A percentile compares a stretch with the other conserved stretches of the same genome.
Conservation (phyloP, 23 red algal genomes). For the Gracilariopsis chorda region DNA sequence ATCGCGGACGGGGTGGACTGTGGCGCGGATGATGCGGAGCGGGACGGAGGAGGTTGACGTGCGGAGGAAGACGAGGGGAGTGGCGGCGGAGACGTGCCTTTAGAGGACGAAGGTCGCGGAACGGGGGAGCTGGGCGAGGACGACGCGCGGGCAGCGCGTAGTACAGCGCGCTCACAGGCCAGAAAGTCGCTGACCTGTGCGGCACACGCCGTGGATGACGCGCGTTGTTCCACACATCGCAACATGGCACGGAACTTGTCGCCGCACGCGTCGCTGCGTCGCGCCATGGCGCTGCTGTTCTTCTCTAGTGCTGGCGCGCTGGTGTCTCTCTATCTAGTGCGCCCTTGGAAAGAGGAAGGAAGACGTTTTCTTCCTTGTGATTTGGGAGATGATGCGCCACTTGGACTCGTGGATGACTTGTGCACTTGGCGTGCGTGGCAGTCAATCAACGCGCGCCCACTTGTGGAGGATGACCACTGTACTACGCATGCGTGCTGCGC, state of each 20-base stretch:
- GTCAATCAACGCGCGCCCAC: no score
- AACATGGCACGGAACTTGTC: constrained; percentile 57
- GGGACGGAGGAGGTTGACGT: not conserved
- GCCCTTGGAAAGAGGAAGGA: no score
- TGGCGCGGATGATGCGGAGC: no score
- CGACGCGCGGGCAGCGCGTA: not conserved
- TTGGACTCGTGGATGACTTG: no score
- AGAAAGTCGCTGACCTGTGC: constrained; percentile 24
- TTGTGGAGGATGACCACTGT: no score
- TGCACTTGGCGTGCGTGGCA: no score
- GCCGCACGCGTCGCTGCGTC: constrained; percentile 10
- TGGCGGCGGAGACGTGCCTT: not conserved
- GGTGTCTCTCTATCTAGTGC: no score
- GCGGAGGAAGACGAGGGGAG: not conserved
- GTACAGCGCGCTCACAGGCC: constrained; percentile 50
- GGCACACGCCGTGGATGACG: constrained; percentile 5
- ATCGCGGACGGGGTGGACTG: not conserved
- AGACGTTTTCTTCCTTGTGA: no score
- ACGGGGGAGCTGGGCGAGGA: not conserved
- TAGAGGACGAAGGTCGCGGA: not conserved
- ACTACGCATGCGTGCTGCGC: no score
- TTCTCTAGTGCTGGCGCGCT: no score
- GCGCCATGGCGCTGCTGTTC: not conserved
- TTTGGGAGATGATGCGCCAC: no score
- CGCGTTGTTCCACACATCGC: constrained; percentile 31